Evolutionary conservation across 1,284 basidiomycete species (phyloP).

Genomic region (Sporisorium scitamineum): DNA sequence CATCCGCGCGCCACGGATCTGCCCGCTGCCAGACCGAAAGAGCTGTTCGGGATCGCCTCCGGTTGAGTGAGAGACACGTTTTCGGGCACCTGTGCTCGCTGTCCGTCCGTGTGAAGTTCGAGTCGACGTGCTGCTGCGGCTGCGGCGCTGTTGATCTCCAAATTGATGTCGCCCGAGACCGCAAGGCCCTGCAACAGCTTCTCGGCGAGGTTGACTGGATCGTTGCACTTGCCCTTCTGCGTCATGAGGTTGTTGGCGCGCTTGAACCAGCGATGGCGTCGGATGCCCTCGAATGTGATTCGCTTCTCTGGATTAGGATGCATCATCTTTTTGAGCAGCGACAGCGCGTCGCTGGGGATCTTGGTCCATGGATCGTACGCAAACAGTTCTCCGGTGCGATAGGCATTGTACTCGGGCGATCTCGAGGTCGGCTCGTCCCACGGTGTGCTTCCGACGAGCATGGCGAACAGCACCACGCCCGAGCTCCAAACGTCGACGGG

Average conservation of each 20-base stretch:
- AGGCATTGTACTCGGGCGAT: slow-evolving; percentile 83
- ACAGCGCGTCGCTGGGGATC: slow-evolving; percentile 75
- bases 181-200: slow-evolving; percentile 66
- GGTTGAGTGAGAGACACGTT: slow-evolving; percentile 67
- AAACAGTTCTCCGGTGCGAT: slow-evolving; percentile 78
- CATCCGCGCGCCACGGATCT: slow-evolving; percentile 28
- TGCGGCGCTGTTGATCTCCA: slow-evolving; percentile 31
- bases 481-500: slow-evolving; percentile 94
- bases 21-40: slow-evolving; percentile 36
- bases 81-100: slow-evolving; percentile 63
- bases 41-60: slow-evolving; percentile 57
- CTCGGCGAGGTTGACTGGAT: slow-evolving; percentile 66
- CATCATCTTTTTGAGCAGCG: slow-evolving; percentile 64
- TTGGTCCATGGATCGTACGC: slow-evolving; percentile 84
- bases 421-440: slow-evolving; percentile 92
- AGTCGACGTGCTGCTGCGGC: slow-evolving; percentile 39
- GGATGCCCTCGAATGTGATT: slow-evolving; percentile 60
- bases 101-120: slow-evolving; percentile 64
- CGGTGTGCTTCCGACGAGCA: slow-evolving; percentile 93
- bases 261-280: slow-evolving; percentile 66
- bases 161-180: slow-evolving; percentile 64
- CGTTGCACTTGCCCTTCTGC: slow-evolving; percentile 61
- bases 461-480: slow-evolving; percentile 93
- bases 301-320: slow-evolving; percentile 58
- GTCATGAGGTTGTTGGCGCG: slow-evolving; percentile 61